phyloP scores from a whole-genome alignment of 768 basidiomycete genomes.

The Favolaschia claudopus region DNA sequence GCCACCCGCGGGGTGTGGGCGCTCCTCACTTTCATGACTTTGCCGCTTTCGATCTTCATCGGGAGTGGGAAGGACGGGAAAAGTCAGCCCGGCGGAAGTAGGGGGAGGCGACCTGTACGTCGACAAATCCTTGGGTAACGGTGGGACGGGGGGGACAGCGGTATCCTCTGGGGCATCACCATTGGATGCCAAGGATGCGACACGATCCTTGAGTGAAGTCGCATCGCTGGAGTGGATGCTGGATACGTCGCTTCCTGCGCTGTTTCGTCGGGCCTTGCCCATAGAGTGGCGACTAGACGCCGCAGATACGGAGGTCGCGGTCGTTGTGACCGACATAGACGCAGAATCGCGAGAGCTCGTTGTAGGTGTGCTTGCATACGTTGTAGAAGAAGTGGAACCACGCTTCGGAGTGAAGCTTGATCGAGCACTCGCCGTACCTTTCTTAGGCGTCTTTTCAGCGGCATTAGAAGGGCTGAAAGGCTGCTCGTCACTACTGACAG shows the following conservation, averaged over 20 bases:
- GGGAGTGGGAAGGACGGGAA: slow-evolving; percentile 50
- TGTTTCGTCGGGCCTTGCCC: slow-evolving; percentile 76
- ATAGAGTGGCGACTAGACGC: slow-evolving; percentile 77
- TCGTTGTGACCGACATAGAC: slow-evolving; percentile 80
- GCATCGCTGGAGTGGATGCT: slow-evolving; percentile 77
- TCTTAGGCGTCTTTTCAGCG: slow-evolving; percentile 75
- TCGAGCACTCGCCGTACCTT: slow-evolving; percentile 63
- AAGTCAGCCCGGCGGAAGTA: slow-evolving; percentile 60
- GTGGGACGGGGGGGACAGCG: slow-evolving; percentile 91
- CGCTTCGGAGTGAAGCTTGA: slow-evolving; percentile 87
- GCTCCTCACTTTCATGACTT: slow-evolving; percentile 57
- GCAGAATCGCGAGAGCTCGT: slow-evolving; percentile 90
- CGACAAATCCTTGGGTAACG: slow-evolving; percentile 89
- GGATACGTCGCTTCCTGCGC: slow-evolving; percentile 86
- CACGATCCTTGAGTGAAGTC: slow-evolving; percentile 70
- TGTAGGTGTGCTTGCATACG: slow-evolving; percentile 78
- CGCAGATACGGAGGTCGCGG: slow-evolving; percentile 77
- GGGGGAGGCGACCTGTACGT: slow-evolving; percentile 75
- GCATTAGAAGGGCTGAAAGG: slow-evolving; percentile 46
- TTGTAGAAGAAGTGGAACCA: slow-evolving; percentile 89
- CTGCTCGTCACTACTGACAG: slow-evolving; percentile 68
- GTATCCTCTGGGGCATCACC: slow-evolving; percentile 68
- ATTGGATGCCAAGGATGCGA: slow-evolving; percentile 63
- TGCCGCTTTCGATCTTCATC: slow-evolving; percentile 54
- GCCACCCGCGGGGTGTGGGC: slow-evolving; percentile 54